Conservation (phyloP, 768 basidiomycete genomes). For the Psilocybe azurescens region DNA sequence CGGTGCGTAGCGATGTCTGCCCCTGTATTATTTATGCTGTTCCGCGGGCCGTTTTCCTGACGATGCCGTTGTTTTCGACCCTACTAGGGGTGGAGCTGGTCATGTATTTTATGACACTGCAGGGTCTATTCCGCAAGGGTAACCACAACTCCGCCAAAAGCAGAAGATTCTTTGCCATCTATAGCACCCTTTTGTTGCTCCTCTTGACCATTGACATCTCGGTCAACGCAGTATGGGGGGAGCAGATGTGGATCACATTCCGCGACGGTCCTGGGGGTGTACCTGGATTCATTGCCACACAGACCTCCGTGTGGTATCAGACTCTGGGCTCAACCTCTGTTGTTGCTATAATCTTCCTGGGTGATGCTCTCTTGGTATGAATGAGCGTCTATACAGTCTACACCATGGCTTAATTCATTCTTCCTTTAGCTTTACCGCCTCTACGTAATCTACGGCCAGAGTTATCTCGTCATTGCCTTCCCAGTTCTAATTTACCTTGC, state of each 20-base stretch:
- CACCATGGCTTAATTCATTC: not conserved
- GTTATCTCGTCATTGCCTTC: slow-evolving; percentile 27
- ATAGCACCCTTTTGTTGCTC: slow-evolving; percentile 31
- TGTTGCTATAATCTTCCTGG: slow-evolving; percentile 35
- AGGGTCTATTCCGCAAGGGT: slow-evolving; percentile 26
- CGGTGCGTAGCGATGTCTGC: slow-evolving; percentile 22
- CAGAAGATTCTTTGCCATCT: slow-evolving; percentile 30
- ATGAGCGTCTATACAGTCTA: not conserved
- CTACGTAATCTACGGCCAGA: slow-evolving; percentile 34
- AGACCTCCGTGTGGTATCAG: slow-evolving; percentile 36
- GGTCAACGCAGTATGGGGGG: slow-evolving; percentile 36
- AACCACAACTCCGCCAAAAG: slow-evolving; percentile 26
- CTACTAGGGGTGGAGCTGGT: slow-evolving; percentile 32
- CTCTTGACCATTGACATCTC: slow-evolving; percentile 35
- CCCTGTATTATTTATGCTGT: not conserved
- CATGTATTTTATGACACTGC: slow-evolving; percentile 32
- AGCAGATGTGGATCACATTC: slow-evolving; percentile 37
- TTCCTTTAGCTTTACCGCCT: slow-evolving; percentile 33
- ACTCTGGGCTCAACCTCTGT: slow-evolving; percentile 33
- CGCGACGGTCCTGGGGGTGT: slow-evolving; percentile 32
- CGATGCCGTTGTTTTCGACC: slow-evolving; percentile 1
- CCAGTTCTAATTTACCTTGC: slow-evolving; percentile 31
- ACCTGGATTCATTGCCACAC: slow-evolving; percentile 28
- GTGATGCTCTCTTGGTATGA: slow-evolving; percentile 36
- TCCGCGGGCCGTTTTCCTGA: not conserved